Evolutionary conservation across 75 land plant species (phyloP).

Genomic region (Pinus albicaulis): DNA sequence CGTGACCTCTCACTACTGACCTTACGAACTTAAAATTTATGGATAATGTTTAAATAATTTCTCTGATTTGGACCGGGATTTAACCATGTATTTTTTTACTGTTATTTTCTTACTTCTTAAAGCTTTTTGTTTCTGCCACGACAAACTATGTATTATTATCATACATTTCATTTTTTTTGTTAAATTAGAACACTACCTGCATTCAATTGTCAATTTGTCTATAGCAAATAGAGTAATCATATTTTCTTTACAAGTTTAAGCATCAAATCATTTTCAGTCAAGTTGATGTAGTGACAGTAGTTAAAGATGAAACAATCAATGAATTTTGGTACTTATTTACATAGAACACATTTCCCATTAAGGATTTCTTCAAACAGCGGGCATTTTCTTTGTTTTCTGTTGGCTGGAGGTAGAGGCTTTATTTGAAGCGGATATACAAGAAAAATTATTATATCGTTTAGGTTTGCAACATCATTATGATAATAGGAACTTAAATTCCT

Average conservation of each 20-base stretch:
- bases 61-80: not conserved
- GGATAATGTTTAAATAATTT: not conserved
- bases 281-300: not conserved
- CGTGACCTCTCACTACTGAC: conserved; percentile 2
- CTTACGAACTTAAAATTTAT: not conserved
- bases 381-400: not conserved
- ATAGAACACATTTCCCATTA: too few species aligned
- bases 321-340: not conserved
- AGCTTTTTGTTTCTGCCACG: not conserved
- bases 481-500: too few species aligned
- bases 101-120: not conserved
- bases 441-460: too few species aligned
- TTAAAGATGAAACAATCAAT: not conserved
- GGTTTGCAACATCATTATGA: too few species aligned
- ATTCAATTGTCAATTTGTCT: not conserved
- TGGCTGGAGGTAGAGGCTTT: not conserved
- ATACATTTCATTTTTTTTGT: not conserved
- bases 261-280: not conserved
- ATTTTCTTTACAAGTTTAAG: not conserved
- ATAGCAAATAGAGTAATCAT: not conserved
- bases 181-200: not conserved
- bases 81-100: too few species aligned
- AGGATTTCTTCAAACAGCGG: not conserved
- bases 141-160: not conserved
- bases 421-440: too few species aligned